A percentile compares a stretch with the other conserved stretches of the same genome.
Evolutionary conservation across 2,329 filamentous ascomycete species (phyloP).

Genomic region (Alternaria alternata): DNA sequence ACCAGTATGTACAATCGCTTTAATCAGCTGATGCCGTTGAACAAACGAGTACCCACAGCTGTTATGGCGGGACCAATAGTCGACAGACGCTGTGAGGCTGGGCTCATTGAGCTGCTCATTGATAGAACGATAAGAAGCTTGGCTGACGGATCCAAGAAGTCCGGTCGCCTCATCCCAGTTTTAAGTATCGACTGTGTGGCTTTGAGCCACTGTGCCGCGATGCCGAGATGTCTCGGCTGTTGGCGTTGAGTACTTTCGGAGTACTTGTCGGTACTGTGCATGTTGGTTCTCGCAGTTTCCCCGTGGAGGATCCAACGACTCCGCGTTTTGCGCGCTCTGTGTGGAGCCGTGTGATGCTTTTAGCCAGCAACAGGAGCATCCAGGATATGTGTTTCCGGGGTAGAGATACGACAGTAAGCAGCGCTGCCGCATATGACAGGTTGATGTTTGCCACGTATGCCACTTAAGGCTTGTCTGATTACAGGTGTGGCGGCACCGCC

Average conservation of each 20-base stretch:
- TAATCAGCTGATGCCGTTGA: slow-evolving; percentile 12
- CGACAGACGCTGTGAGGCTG: slow-evolving; percentile 4
- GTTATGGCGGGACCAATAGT: slow-evolving; percentile 9
- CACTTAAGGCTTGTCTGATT: slow-evolving; percentile 10
- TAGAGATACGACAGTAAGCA: slow-evolving; percentile 13
- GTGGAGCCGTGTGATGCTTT: slow-evolving; percentile 1
- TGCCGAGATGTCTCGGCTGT: slow-evolving; percentile 41
- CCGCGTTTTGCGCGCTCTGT: slow-evolving; percentile 1
- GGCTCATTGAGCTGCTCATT: slow-evolving; percentile 15
- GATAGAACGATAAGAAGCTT: slow-evolving; percentile 40
- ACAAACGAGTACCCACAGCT: slow-evolving; percentile 2
- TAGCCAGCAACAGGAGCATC: background rate
- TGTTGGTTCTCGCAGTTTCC: slow-evolving; percentile 5
- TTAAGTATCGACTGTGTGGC: slow-evolving; percentile 18
- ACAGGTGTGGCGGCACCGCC: slow-evolving; percentile 9
- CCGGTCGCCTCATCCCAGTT: slow-evolving; percentile 33
- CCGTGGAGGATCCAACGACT: slow-evolving; percentile 12
- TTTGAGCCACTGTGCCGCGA: slow-evolving; percentile 31
- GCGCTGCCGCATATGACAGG: slow-evolving; percentile 7
- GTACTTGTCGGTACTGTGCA: slow-evolving; percentile 3
- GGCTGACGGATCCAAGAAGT: slow-evolving; percentile 45
- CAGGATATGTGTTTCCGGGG: slow-evolving; percentile 1
- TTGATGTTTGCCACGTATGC: slow-evolving; percentile 19
- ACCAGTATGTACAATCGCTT: slow-evolving; percentile 3
- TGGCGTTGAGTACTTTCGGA: slow-evolving; percentile 26